Evolutionary conservation across 768 basidiomycete species (phyloP).

Genomic region (Boletus insuetus): DNA sequence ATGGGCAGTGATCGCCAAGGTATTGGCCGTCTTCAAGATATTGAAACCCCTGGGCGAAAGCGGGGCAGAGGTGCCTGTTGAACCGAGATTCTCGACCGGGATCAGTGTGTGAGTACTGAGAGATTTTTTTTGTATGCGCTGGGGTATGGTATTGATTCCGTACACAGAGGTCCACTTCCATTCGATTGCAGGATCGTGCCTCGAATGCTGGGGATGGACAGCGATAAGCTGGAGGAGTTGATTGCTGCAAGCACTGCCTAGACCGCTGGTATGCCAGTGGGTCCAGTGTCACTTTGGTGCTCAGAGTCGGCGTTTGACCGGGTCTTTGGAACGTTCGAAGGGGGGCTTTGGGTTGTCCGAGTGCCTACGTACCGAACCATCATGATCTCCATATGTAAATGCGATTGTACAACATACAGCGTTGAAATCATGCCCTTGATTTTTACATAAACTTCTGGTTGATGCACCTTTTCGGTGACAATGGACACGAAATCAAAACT

Average conservation of each 20-base stretch:
- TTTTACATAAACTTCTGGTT: too few relatives aligned
- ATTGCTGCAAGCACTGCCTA: background rate
- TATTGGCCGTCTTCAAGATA: slow-evolving; percentile 6
- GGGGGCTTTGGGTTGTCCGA: too few relatives aligned
- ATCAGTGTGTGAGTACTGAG: slow-evolving; percentile 9
- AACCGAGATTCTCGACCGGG: slow-evolving; percentile 13
- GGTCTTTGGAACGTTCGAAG: too few relatives aligned
- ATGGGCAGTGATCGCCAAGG: slow-evolving; percentile 13
- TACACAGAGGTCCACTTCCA: background rate
- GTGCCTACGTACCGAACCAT: too few relatives aligned
- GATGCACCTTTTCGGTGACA: too few relatives aligned
- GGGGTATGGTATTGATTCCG: background rate
- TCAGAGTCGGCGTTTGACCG: too few relatives aligned
- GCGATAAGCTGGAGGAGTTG: background rate
- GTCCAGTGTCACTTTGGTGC: too few relatives aligned
- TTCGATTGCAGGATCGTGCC: slow-evolving; percentile 6
- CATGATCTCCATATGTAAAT: too few relatives aligned
- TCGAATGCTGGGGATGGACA: background rate
- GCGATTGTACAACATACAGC: too few relatives aligned
- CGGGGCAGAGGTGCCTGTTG: slow-evolving; percentile 12
- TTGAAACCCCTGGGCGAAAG: background rate
- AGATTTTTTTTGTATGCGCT: background rate
- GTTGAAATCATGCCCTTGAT: too few relatives aligned
- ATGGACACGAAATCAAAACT: too few relatives aligned
- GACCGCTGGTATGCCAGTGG: background rate